Percentiles rank a stretch among this genome's conserved stretches.
phyloP scores from a whole-genome alignment of 129 eudicot genomes.

The Rutidosis leptorrhynchoides region DNA sequence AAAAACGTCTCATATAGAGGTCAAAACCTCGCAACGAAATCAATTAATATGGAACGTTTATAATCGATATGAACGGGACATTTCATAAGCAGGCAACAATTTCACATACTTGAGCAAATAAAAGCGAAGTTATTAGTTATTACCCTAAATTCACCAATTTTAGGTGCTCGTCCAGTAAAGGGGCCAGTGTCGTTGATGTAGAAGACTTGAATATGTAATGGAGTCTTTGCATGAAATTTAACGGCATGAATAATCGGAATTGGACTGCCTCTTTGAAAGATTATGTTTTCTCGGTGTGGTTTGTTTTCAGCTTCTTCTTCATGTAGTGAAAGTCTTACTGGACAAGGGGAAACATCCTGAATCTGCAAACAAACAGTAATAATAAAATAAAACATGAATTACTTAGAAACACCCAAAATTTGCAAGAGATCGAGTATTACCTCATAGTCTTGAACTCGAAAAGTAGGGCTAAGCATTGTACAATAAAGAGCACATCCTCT shows the following conservation, averaged over 20 bases:
- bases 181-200: conserved; percentile 39
- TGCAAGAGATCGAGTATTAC: conserved; percentile 37
- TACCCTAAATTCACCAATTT: conserved; percentile 56
- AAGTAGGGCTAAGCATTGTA: conserved; percentile 82
- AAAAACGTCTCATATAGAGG: too few relatives aligned
- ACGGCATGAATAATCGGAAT: conserved; percentile 47
- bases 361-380: conserved; percentile 60
- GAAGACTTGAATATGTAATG: conserved; percentile 40
- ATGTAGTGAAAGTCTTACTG: conserved; percentile 57
- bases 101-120: too few relatives aligned
- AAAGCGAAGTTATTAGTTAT: too few relatives aligned
- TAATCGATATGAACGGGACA: too few relatives aligned
- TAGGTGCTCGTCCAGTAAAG: conserved; percentile 50
- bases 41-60: too few relatives aligned
- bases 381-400: conserved; percentile 2
- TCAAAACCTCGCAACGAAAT: too few relatives aligned
- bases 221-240: conserved; percentile 30
- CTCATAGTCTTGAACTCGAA: conserved; percentile 73
- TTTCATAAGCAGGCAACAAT: too few relatives aligned
- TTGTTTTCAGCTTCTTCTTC: neutral
- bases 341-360: conserved; percentile 65
- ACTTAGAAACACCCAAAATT: too few relatives aligned
- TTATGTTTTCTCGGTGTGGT: conserved; percentile 26
- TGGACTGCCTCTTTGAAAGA: conserved; percentile 53
- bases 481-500: conserved; percentile 88